Evolutionary conservation across 2,329 filamentous ascomycete genomes (phyloP).

Genomic region (Phaeosphaeria sp.): DNA sequence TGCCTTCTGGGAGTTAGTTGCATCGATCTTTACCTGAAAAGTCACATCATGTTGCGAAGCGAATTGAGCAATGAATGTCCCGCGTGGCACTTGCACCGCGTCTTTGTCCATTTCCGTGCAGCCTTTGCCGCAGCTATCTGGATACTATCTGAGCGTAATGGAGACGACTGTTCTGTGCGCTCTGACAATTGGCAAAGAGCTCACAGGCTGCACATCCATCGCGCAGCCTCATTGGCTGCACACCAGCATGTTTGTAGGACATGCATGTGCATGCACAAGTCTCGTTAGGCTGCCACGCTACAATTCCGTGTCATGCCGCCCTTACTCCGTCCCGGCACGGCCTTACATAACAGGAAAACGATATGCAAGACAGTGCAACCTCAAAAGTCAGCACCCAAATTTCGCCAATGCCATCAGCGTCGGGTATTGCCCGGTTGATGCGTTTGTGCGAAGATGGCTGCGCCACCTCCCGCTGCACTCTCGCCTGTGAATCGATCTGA

Average conservation of each 20-base stretch:
- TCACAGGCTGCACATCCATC: background rate
- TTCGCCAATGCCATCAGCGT: conserved; percentile 13
- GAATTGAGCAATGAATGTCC: background rate
- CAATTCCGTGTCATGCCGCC: conserved; percentile 11
- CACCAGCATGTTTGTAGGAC: background rate
- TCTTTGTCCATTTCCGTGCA: background rate
- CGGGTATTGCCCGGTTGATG: conserved; percentile 20
- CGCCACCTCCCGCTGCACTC: conserved; percentile 10
- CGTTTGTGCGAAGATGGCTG: conserved; percentile 11
- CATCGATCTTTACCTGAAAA: background rate
- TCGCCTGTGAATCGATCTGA: conserved; percentile 8
- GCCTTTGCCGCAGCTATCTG: background rate
- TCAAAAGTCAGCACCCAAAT: background rate
- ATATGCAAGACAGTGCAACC: conserved; percentile 12
- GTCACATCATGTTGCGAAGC: background rate
- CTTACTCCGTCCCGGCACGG: conserved; percentile 13
- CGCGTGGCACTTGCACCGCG: background rate
- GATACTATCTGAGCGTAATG: background rate
- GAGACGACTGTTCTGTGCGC: background rate
- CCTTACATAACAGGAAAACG: conserved; percentile 22
- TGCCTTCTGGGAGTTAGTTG: background rate
- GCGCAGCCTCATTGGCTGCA: background rate
- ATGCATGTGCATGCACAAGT: conserved; percentile 5
- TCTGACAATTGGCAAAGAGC: background rate
- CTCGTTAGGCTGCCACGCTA: conserved; percentile 11